Conservation (phyloP, 495 filamentous ascomycete genomes). For the Tuber brumale region DNA sequence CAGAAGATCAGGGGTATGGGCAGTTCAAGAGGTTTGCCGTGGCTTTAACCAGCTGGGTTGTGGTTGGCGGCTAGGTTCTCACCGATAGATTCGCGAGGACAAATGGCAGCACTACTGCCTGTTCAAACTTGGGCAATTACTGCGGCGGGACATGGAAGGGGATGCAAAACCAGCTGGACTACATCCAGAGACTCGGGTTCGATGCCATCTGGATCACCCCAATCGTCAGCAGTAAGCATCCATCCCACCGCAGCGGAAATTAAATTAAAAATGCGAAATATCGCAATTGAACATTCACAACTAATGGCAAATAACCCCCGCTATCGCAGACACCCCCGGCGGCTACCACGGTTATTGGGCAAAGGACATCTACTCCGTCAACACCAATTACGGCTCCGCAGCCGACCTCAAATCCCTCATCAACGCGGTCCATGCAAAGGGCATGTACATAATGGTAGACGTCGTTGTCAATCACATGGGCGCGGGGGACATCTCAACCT, state of each 20-base stretch:
- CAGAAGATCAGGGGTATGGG: constrained; percentile 11
- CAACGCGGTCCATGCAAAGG: constrained; percentile 54
- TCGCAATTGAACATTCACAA: background rate
- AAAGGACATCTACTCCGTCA: constrained; percentile 58
- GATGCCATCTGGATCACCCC: constrained; percentile 80
- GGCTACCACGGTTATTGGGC: constrained; percentile 74
- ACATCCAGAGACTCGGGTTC: constrained; percentile 74
- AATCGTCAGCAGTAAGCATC: constrained; percentile 52
- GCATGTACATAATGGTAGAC: constrained; percentile 75
- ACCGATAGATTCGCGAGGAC: constrained; percentile 69
- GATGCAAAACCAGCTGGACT: constrained; percentile 61
- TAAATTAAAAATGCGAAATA: background rate
- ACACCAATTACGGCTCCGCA: constrained; percentile 60
- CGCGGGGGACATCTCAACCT: constrained; percentile 55
- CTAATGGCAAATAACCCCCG: background rate
- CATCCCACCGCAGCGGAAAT: background rate
- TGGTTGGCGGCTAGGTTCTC: constrained; percentile 43
- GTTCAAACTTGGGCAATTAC: constrained; percentile 53
- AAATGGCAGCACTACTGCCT: constrained; percentile 53
- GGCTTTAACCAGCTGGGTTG: background rate
- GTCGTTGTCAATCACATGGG: constrained; percentile 76
- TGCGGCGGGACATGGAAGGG: constrained; percentile 73
- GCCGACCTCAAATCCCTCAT: constrained; percentile 58
- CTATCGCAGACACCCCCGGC: constrained; percentile 33
- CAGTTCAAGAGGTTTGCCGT: constrained; percentile 21